Percentiles rank a stretch among this genome's conserved stretches.
Evolutionary conservation across 2,329 filamentous ascomycete species (phyloP).

Genomic region (Aspergillus unguis): DNA sequence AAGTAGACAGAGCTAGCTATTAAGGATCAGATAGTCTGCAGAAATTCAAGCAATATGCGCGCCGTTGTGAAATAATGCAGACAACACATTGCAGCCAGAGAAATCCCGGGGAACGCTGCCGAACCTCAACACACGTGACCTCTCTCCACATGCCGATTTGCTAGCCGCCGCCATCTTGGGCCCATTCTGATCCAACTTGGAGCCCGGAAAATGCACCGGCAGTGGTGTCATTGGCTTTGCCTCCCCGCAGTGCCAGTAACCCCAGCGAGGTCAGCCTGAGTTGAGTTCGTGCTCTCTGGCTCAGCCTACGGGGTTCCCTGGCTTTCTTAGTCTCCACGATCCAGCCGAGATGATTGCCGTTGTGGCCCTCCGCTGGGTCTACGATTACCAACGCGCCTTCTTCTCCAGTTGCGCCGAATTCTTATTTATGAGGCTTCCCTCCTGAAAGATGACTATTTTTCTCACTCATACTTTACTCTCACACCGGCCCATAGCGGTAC

Average conservation of each 20-base stretch:
- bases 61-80: too few relatives aligned
- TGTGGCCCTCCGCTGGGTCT: constrained; percentile 26
- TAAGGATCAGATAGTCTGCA: too few relatives aligned
- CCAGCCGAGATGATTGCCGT: constrained; percentile 38
- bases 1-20: too few relatives aligned
- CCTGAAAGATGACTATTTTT: background rate
- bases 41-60: too few relatives aligned
- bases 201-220: constrained; percentile 28
- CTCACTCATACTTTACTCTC: background rate
- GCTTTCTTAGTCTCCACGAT: constrained; percentile 16
- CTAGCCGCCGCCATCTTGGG: constrained; percentile 17
- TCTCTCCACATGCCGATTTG: constrained; percentile 31
- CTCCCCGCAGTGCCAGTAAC: constrained; percentile 9
- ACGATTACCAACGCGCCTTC: constrained; percentile 19
- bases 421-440: constrained; percentile 29
- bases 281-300: background rate
- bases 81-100: too few relatives aligned
- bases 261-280: constrained; percentile 5
- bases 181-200: constrained; percentile 1
- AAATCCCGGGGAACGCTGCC: constrained; percentile 26
- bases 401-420: constrained; percentile 14
- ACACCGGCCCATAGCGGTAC: background rate
- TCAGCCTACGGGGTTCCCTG: constrained; percentile 4
- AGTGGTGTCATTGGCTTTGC: constrained; percentile 14
- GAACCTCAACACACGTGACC: constrained; percentile 24